These are phyloP conservation scores for Lignosus rhinocerotis DNA, from an alignment of 1,284 basidiomycete species.

Conservation along the genomic window DNA sequence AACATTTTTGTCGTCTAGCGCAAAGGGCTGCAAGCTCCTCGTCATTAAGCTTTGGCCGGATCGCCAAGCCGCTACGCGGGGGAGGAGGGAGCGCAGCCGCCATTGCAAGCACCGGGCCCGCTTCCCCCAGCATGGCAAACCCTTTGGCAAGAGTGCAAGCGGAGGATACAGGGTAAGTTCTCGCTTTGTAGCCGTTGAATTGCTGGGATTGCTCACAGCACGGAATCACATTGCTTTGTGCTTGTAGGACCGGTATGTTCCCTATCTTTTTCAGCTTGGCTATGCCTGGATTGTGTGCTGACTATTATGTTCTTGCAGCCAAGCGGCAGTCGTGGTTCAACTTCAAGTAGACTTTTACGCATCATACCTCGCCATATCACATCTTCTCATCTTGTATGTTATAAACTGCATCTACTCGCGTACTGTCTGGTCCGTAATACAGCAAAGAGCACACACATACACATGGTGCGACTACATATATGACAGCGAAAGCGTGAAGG, in stretches of 20 bases:
- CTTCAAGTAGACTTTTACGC: conserved; percentile 57
- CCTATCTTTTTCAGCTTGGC: conserved; percentile 12
- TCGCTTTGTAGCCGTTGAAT: conserved; percentile 23
- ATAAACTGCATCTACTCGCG: conserved; percentile 39
- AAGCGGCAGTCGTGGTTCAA: conserved; percentile 85
- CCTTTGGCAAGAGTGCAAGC: conserved; percentile 73
- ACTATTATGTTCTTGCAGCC: conserved; percentile 43
- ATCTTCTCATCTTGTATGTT: conserved; percentile 36
- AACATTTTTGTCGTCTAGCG: conserved; percentile 44
- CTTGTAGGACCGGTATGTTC: conserved; percentile 33
- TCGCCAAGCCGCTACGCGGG: conserved; percentile 94
- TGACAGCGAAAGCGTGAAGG: background rate
- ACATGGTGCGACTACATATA: too few relatives aligned
- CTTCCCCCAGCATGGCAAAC: conserved; percentile 51
- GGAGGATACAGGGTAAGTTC: conserved; percentile 75
- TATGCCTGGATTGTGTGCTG: conserved; percentile 13
- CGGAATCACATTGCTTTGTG: conserved; percentile 18
- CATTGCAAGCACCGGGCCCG: conserved; percentile 39
- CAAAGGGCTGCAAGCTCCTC: conserved; percentile 74
- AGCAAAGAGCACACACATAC: conserved; percentile 24
- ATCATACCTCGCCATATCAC: conserved; percentile 20
- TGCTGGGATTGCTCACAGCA: conserved; percentile 8
- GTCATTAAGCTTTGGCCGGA: conserved; percentile 85
- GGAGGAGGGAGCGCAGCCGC: conserved; percentile 68
- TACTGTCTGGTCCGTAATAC: conserved; percentile 33